Evolutionary conservation across 352 stramenopile species (phyloP).

Genomic region (Pythium diclinum): DNA sequence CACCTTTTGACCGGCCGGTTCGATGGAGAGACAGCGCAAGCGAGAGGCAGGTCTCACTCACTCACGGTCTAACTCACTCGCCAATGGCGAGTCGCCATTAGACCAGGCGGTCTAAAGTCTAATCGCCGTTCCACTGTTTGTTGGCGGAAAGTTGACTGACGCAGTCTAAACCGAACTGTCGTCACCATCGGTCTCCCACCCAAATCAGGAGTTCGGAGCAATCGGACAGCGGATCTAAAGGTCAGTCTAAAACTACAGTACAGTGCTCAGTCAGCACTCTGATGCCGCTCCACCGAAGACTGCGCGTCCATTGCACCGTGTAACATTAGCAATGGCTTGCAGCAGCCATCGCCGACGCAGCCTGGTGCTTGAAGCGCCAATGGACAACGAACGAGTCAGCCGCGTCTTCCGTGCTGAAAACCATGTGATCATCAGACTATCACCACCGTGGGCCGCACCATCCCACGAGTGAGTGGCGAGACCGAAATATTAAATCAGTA

Average conservation of each 20-base stretch:
- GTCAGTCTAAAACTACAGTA: no score
- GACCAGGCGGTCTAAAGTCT: not conserved
- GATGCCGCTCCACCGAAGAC: no score
- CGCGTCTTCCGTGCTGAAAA: not conserved
- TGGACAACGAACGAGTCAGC: not conserved
- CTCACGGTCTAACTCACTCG: not conserved
- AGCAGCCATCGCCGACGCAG: no score
- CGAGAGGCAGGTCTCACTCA: not conserved
- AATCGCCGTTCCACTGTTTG: not conserved
- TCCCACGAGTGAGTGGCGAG: not conserved
- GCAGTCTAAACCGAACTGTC: not conserved
- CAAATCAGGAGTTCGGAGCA: no score
- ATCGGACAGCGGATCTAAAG: no score
- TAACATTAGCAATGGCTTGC: no score
- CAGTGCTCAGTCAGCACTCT: no score
- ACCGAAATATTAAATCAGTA: not conserved
- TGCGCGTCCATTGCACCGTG: no score
- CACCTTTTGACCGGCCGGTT: not conserved
- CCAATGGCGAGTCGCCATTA: no score
- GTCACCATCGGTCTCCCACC: no score
- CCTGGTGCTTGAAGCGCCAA: not conserved
- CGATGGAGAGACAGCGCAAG: not conserved
- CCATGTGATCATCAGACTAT: not conserved
- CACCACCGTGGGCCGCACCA: not conserved
- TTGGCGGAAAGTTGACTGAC: not conserved